Percentiles rank a stretch among this genome's conserved stretches.
Evolutionary conservation across 208 protist species (phyloP).

Genomic region (Balamuthia mandrillaris): DNA sequence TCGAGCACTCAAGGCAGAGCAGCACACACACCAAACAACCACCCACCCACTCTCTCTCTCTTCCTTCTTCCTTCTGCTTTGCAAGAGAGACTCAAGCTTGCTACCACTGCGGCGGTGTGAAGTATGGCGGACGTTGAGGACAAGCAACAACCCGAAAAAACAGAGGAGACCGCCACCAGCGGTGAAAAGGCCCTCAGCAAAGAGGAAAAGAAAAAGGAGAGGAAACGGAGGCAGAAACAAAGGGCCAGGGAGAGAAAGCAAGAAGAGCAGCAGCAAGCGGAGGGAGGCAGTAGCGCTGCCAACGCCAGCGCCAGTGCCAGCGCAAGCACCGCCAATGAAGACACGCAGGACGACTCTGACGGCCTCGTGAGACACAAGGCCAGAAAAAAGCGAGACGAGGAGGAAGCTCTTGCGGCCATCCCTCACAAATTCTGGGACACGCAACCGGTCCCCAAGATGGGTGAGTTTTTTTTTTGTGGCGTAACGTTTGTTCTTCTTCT

Average conservation of each 20-base stretch:
- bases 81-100: no score
- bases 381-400: no score
- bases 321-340: not conserved
- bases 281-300: not conserved
- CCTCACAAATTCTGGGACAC: conserved; percentile 67
- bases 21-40: not conserved
- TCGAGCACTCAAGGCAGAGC: not conserved
- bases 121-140: no score
- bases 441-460: conserved; percentile 60
- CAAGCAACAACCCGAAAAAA: no score
- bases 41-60: not conserved
- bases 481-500: not conserved
- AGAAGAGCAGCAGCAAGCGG: not conserved
- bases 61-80: no score
- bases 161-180: no score
- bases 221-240: no score
- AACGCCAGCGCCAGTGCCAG: not conserved
- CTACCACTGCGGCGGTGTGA: no score
- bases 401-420: no score
- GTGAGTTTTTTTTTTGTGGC: not conserved
- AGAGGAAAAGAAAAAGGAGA: no score
- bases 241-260: no score
- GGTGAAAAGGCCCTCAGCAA: no score
- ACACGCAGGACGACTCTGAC: not conserved
- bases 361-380: not conserved